A percentile compares a stretch with the other conserved stretches of the same genome.
phyloP scores from a whole-genome alignment of 2,329 filamentous ascomycete species.

The Xylaria digitata region DNA sequence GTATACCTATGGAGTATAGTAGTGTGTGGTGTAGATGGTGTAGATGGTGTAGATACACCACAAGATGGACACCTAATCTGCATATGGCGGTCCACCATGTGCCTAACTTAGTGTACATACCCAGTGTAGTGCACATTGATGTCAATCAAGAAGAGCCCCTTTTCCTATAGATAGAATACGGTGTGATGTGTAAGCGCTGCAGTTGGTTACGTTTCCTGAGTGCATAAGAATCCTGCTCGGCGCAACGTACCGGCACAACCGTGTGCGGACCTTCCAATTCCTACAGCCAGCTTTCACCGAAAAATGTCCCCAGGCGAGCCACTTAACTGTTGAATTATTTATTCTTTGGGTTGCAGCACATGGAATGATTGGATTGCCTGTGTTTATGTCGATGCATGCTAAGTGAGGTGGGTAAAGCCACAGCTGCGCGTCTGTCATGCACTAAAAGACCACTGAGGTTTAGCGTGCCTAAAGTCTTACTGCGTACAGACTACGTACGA shows the following conservation, averaged over 20 bases:
- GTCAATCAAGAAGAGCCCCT: background rate
- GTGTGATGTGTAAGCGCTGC: conserved; percentile 21
- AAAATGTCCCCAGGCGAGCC: conserved; percentile 14
- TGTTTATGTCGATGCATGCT: background rate
- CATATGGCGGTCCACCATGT: no score
- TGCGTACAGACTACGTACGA: no score
- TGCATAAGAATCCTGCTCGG: conserved; percentile 12
- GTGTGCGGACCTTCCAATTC: conserved; percentile 5
- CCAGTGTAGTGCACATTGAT: background rate
- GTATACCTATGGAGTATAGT: no score
- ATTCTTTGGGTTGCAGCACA: conserved; percentile 16
- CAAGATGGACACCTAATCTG: no score
- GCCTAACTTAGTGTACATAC: no score
- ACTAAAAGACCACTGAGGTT: no score
- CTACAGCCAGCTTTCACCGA: conserved; percentile 21
- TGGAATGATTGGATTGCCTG: no score
- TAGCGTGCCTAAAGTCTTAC: no score
- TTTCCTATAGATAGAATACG: conserved; percentile 4
- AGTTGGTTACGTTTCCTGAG: conserved; percentile 20
- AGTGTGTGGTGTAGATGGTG: no score
- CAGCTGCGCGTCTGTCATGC: no score
- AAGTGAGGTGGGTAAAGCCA: no score
- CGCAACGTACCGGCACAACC: conserved; percentile 3
- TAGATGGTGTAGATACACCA: no score
- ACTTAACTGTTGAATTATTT: background rate